Evolutionary conservation across 1,284 basidiomycete species (phyloP).

Genomic region (Heterobasidion irregulare): DNA sequence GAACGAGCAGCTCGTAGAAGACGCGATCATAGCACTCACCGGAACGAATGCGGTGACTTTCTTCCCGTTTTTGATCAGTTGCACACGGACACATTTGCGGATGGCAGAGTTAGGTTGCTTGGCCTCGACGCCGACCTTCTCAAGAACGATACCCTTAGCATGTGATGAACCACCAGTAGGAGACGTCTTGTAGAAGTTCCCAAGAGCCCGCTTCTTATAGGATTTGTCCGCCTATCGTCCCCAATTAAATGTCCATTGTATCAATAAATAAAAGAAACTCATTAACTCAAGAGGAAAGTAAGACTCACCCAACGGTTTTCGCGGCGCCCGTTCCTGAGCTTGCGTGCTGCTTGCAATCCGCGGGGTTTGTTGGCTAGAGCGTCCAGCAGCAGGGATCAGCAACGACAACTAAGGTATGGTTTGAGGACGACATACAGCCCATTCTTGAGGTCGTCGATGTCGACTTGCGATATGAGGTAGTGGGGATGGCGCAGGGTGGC

Average conservation of each 20-base stretch:
- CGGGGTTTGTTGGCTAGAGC: slow-evolving; percentile 89
- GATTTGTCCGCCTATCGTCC: slow-evolving; percentile 83
- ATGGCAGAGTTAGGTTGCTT: slow-evolving; percentile 99
- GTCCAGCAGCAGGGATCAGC: slow-evolving; percentile 9
- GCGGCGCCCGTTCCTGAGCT: slow-evolving; percentile 91
- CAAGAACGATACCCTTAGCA: slow-evolving; percentile 99
- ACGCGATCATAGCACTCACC: slow-evolving; percentile 20
- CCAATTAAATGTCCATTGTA: neutral
- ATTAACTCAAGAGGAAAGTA: slow-evolving; percentile 2
- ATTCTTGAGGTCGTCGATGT: slow-evolving; percentile 57
- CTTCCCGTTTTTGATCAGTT: slow-evolving; percentile 99
- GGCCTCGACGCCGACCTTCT: slow-evolving; percentile 94
- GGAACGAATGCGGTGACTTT: slow-evolving; percentile 91
- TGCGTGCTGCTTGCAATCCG: slow-evolving; percentile 98
- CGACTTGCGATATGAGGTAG: slow-evolving; percentile 13
- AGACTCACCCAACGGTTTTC: slow-evolving; percentile 92
- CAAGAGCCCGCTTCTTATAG: slow-evolving; percentile 99
- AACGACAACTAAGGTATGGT: slow-evolving; percentile 9
- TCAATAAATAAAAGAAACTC: slow-evolving; percentile 5
- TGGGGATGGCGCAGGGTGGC: neutral
- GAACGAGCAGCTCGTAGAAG: neutral
- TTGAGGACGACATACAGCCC: slow-evolving; percentile 60
- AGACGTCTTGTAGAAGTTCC: slow-evolving; percentile 99
- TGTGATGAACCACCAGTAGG: slow-evolving; percentile 99
- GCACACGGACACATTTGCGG: slow-evolving; percentile 99